Percentiles rank a stretch among this genome's conserved stretches.
These are phyloP conservation scores for Adenanthera pavonina DNA, from an alignment of 306 rosid species.

Conservation along the genomic window DNA sequence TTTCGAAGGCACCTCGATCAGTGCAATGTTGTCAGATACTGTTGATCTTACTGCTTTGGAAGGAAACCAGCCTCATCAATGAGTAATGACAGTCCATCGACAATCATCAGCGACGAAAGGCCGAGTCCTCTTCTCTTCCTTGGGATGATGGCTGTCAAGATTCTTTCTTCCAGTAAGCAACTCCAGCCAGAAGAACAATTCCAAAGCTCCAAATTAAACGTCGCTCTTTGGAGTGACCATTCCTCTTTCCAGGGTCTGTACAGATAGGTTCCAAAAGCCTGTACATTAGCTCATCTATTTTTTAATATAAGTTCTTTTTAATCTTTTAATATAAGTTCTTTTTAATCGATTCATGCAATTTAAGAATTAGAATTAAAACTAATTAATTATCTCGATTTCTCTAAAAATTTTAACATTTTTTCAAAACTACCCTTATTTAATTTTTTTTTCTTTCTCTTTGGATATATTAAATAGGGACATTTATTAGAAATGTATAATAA, in stretches of 20 bases:
- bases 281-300: no score
- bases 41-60: conserved; percentile 65
- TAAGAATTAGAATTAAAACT: no score
- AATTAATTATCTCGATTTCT: no score
- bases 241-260: conserved; percentile 85
- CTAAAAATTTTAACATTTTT: no score
- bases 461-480: no score
- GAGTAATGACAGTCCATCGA: conserved; percentile 58
- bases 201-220: conserved; percentile 80
- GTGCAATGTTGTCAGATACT: conserved; percentile 75
- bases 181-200: conserved; percentile 81
- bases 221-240: conserved; percentile 90
- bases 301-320: no score
- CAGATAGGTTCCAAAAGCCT: conserved; percentile 78
- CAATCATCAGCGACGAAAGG: conserved; percentile 72
- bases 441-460: no score
- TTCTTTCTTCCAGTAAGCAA: conserved; percentile 85
- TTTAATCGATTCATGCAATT: no score
- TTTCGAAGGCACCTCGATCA: conserved; percentile 67
- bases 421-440: no score
- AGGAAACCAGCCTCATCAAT: conserved; percentile 83
- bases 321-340: no score
- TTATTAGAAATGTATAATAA: no score
- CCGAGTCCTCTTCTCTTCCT: conserved; percentile 85
- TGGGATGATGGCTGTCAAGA: conserved; percentile 64